Base-by-base conservation (phyloP, 2,329 filamentous ascomycete genomes). In the Trichoderma pleuroti region DNA sequence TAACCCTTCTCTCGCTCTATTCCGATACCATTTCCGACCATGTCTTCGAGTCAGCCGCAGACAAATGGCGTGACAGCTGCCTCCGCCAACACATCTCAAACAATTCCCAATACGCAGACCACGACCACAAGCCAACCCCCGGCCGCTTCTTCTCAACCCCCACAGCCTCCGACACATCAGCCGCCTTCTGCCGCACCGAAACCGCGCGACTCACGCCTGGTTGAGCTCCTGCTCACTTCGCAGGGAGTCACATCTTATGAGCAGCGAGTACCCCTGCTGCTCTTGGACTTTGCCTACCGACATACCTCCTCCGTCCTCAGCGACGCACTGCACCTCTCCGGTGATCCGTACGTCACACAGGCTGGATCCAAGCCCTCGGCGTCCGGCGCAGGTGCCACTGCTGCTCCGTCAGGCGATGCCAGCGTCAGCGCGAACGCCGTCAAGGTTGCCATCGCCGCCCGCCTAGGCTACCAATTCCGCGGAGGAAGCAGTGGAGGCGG, bases 201-300 rank as follows among this genome's bases (percentile, higher is more conserved):
- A 5, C 93, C 93, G 1, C 91, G 92, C 81, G 93, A 96, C 80
- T 88, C 91, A 18, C 90, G 92, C 76, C 89, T 93, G 16, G 88
- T 96, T 76, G 92, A 95, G 82, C 88, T 94, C 21, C 87, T 96
- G 65, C 89, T 96, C 62, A 91, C 90, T 24, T 91, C 91, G 9
- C 91, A 94, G 76, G 92, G 92, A 77, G 92, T 95, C 11, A 90
- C 91, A 5, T 86, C 90, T 52, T 96, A 93, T 84, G 92, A 95
- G 80, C 88, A 92, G 79, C 92, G 93, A 76, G 92, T 96, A 1
- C 93, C 93, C 0, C 87, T 95, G 0, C 89, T 94, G 71, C 89
- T 96, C 62, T 90, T 96, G 79, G 93, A 96, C 83, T 95, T 95
- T 78, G 92, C 93, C 62, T 96, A 96, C 86, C 90, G 93, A 46